Evolutionary conservation across 345 rosid species (phyloP).

Genomic region (Isatis tinctoria): DNA sequence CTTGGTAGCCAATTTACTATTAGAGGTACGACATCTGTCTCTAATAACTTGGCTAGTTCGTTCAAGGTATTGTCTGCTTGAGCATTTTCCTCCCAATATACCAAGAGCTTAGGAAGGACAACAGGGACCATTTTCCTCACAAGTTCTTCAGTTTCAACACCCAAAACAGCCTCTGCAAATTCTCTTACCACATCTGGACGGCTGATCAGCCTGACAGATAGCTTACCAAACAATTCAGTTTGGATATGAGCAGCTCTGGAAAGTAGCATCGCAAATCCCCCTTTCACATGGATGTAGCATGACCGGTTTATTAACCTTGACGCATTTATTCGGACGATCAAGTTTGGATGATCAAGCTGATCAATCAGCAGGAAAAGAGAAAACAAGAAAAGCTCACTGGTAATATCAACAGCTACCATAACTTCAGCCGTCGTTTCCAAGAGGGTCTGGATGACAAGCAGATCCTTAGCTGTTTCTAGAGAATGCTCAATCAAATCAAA

Average conservation of each 20-base stretch:
- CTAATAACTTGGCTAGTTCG: constrained; percentile 70
- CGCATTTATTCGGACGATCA: constrained; percentile 62
- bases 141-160: constrained; percentile 66
- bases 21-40: constrained; percentile 65
- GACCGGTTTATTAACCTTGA: constrained; percentile 70
- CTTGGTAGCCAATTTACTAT: constrained; percentile 86
- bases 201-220: constrained; percentile 55
- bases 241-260: constrained; percentile 54
- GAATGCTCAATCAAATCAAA: constrained; percentile 57
- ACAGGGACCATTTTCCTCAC: constrained; percentile 72
- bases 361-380: constrained; percentile 73
- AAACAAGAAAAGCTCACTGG: constrained; percentile 58
- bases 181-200: constrained; percentile 70
- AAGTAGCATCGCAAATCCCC: constrained; percentile 62
- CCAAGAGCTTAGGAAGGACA: constrained; percentile 91
- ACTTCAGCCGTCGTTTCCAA: constrained; percentile 70
- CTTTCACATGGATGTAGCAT: constrained; percentile 70
- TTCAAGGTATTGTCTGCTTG: constrained; percentile 52
- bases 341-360: constrained; percentile 74
- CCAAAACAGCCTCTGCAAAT: constrained; percentile 88
- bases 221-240: constrained; percentile 61
- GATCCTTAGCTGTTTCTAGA: constrained; percentile 56
- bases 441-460: constrained; percentile 66
- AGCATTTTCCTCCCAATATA: constrained; percentile 62
- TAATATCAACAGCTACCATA: constrained; percentile 65